Percentiles rank a stretch among this genome's conserved stretches.
Evolutionary conservation across 139 green algal genomes (phyloP).

Genomic region (Diplosphaera chodatii): DNA sequence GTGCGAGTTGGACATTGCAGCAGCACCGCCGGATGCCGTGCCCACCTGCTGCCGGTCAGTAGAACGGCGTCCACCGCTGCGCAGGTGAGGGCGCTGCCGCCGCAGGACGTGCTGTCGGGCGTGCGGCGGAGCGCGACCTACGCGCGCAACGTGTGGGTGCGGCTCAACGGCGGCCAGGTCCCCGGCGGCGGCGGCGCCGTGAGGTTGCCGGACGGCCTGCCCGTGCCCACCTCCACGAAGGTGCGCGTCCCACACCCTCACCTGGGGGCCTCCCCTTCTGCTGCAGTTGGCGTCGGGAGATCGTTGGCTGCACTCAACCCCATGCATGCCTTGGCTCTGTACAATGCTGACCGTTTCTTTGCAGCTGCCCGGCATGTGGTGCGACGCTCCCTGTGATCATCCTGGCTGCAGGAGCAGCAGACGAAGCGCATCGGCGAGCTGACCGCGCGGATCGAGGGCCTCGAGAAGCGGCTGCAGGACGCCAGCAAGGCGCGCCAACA

Average conservation of each 20-base stretch:
- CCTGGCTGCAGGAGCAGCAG: slow-evolving; percentile 24
- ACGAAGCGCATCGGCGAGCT: slow-evolving; percentile 39
- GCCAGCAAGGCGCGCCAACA: slow-evolving; percentile 65
- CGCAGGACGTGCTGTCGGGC: slow-evolving; percentile 44
- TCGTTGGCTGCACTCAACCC: too few species aligned
- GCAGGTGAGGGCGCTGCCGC: slow-evolving; percentile 20
- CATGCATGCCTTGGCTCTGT: too few species aligned
- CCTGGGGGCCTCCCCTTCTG: too few species aligned
- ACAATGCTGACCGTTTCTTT: too few species aligned
- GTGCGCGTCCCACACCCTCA: too few species aligned
- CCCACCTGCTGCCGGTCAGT: too few species aligned
- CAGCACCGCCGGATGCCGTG: too few species aligned
- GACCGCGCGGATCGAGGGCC: slow-evolving; percentile 48
- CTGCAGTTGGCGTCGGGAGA: too few species aligned
- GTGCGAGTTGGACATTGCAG: too few species aligned
- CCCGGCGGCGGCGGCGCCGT: slow-evolving; percentile 1
- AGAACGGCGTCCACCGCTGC: not conserved
- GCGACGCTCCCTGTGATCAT: too few species aligned
- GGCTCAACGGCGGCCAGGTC: slow-evolving; percentile 61
- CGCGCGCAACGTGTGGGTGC: slow-evolving; percentile 63
- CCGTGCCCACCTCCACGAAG: slow-evolving; percentile 31
- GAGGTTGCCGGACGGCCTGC: slow-evolving; percentile 38
- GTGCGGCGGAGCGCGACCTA: slow-evolving; percentile 39
- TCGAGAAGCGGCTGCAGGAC: slow-evolving; percentile 80
- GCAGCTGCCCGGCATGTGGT: too few species aligned